A percentile compares a stretch with the other conserved stretches of the same genome.
Conservation (phyloP, 1,139 yeast genomes). For the Eremothecium gossypii region DNA sequence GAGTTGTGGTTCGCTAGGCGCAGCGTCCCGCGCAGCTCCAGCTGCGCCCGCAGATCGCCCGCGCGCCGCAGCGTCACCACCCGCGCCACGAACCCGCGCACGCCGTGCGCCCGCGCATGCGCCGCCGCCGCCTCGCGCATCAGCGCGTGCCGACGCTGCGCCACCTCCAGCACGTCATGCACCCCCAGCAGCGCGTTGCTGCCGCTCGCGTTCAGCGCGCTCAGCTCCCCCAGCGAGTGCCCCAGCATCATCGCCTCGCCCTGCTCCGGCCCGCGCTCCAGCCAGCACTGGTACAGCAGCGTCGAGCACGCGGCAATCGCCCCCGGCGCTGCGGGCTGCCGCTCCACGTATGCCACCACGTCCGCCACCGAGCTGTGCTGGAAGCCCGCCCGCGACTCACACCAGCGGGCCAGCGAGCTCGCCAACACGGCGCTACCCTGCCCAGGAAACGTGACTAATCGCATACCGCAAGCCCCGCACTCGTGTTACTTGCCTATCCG, state of each 20-base stretch:
- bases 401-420: slow-evolving; percentile 19
- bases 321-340: slow-evolving; percentile 25
- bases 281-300: slow-evolving; percentile 21
- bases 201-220: slow-evolving; percentile 33
- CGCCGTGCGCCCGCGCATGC: slow-evolving; percentile 20
- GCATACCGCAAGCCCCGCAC: background rate
- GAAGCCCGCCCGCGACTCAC: slow-evolving; percentile 9
- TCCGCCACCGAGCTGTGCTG: slow-evolving; percentile 10
- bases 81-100: slow-evolving; percentile 11
- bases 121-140: slow-evolving; percentile 26
- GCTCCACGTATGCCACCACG: slow-evolving; percentile 17
- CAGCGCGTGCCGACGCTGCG: slow-evolving; percentile 26
- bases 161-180: slow-evolving; percentile 25
- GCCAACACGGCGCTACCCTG: slow-evolving; percentile 27
- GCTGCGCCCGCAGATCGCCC: slow-evolving; percentile 20
- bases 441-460: slow-evolving; percentile 28
- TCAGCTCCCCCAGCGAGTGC: slow-evolving; percentile 53
- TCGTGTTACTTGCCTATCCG: no score
- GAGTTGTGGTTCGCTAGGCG: slow-evolving; percentile 28
- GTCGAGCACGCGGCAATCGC: slow-evolving; percentile 27
- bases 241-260: slow-evolving; percentile 32
- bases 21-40: slow-evolving; percentile 14
- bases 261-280: slow-evolving; percentile 1
- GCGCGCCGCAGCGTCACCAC: slow-evolving; percentile 22
- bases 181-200: slow-evolving; percentile 36